Evolutionary conservation across 176 grass and related monocot species (phyloP).

Genomic region (Themeda triandra): DNA sequence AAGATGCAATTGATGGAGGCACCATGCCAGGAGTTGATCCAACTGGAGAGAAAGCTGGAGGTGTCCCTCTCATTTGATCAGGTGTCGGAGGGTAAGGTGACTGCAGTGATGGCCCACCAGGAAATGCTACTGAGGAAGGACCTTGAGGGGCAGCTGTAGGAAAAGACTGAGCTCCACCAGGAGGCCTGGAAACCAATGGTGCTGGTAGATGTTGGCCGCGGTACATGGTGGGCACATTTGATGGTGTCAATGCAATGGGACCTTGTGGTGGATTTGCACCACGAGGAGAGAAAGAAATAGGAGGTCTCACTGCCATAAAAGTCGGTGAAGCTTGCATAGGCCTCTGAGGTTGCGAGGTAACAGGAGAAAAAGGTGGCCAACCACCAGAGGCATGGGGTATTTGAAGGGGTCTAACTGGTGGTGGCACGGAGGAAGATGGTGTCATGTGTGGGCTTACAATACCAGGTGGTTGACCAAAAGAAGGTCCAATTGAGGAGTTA

Average conservation of each 20-base stretch:
- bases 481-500: slow-evolving; percentile 39
- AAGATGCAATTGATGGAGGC: slow-evolving; percentile 25
- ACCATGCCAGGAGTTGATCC: slow-evolving; percentile 23
- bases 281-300: slow-evolving; percentile 35
- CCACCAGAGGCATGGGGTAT: slow-evolving; percentile 50
- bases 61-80: slow-evolving; percentile 27
- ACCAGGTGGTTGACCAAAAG: slow-evolving; percentile 33
- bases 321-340: slow-evolving; percentile 12
- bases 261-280: slow-evolving; percentile 19
- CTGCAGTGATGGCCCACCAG: slow-evolving; percentile 20
- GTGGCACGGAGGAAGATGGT: slow-evolving; percentile 7
- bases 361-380: slow-evolving; percentile 44
- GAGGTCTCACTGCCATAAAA: slow-evolving; percentile 36
- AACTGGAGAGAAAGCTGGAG: slow-evolving; percentile 48
- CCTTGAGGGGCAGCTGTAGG: slow-evolving; percentile 29
- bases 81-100: slow-evolving; percentile 19
- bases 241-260: neutral
- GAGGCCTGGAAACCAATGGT: slow-evolving; percentile 39
- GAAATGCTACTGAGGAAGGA: slow-evolving; percentile 35
- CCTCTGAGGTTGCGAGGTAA: slow-evolving; percentile 29
- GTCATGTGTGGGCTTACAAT: slow-evolving; percentile 20
- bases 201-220: slow-evolving; percentile 20
- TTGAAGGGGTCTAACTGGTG: slow-evolving; percentile 52
- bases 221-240: slow-evolving; percentile 37
- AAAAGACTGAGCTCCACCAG: slow-evolving; percentile 19